Evolutionary conservation across 225 moss, liverwort and hornwort species (phyloP).

Genomic region (Sphagnum contortum): DNA sequence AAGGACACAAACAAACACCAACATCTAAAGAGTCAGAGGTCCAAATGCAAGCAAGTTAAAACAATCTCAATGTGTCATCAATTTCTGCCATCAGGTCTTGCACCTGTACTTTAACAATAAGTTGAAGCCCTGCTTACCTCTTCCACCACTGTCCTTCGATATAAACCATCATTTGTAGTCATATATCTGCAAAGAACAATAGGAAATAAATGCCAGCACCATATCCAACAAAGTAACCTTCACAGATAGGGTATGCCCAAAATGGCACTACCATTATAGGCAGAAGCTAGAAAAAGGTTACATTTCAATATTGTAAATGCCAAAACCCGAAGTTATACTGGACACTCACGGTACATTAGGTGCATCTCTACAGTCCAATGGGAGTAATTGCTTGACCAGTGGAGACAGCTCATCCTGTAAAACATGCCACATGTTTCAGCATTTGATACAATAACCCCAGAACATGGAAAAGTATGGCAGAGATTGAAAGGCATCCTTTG

Average conservation of each 20-base stretch:
- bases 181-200: constrained; percentile 41
- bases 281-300: too few species aligned
- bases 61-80: too few species aligned
- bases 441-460: too few species aligned
- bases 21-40: neutral
- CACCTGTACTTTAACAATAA: neutral
- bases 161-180: constrained; percentile 73
- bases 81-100: too few species aligned
- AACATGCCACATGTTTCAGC: neutral
- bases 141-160: constrained; percentile 43
- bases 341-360: constrained; percentile 63
- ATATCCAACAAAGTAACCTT: too few species aligned
- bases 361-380: constrained; percentile 62
- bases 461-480: too few species aligned
- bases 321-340: neutral
- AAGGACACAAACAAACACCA: constrained; percentile 2
- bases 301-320: too few species aligned
- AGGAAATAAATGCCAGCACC: too few species aligned
- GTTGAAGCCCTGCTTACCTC: constrained; percentile 36
- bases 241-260: too few species aligned
- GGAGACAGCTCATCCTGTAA: constrained; percentile 74
- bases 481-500: too few species aligned
- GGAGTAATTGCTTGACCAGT: constrained; percentile 56
- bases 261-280: too few species aligned
- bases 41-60: too few species aligned